Conservation (phyloP, 2,329 filamentous ascomycete species). For the Sclerotinia spermophila region DNA sequence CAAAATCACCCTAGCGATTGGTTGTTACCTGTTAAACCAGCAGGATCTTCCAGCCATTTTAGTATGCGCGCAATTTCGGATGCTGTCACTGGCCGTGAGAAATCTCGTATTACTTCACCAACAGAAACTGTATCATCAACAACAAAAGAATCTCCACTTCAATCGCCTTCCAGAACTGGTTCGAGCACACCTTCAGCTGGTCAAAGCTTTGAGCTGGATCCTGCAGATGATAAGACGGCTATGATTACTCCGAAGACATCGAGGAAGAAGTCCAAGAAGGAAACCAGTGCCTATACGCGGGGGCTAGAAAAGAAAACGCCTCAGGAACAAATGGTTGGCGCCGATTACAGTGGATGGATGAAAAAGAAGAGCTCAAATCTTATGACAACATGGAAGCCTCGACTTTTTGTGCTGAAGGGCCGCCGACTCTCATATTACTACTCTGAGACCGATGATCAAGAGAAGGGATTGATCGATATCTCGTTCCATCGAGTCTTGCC, state of each 20-base stretch:
- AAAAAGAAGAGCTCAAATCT: constrained; percentile 96
- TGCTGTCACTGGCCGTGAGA: constrained; percentile 53
- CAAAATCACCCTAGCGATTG: constrained; percentile 46
- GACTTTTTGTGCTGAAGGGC: constrained; percentile 91
- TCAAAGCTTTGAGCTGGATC: constrained; percentile 75
- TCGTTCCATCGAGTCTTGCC: constrained; percentile 96
- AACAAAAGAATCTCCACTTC: constrained; percentile 50
- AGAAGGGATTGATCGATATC: constrained; percentile 95
- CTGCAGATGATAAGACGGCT: constrained; percentile 60
- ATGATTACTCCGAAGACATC: constrained; percentile 45
- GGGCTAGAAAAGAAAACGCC: constrained; percentile 80
- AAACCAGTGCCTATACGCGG: constrained; percentile 88
- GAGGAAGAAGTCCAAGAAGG: constrained; percentile 79
- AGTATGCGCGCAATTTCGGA: constrained; percentile 87
- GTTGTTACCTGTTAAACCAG: constrained; percentile 44
- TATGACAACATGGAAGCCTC: constrained; percentile 96
- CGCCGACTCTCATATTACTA: constrained; percentile 94
- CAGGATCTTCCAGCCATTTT: constrained; percentile 53
- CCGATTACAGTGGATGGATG: constrained; percentile 98
- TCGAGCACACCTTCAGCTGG: constrained; percentile 67
- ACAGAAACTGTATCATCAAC: constrained; percentile 44
- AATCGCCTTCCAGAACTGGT: constrained; percentile 70
- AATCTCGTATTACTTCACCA: constrained; percentile 49
- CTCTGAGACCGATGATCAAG: constrained; percentile 83
- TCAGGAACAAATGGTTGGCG: constrained; percentile 75